phyloP scores from a whole-genome alignment of 805 yeast species.

The Jamesozyma piceae region DNA sequence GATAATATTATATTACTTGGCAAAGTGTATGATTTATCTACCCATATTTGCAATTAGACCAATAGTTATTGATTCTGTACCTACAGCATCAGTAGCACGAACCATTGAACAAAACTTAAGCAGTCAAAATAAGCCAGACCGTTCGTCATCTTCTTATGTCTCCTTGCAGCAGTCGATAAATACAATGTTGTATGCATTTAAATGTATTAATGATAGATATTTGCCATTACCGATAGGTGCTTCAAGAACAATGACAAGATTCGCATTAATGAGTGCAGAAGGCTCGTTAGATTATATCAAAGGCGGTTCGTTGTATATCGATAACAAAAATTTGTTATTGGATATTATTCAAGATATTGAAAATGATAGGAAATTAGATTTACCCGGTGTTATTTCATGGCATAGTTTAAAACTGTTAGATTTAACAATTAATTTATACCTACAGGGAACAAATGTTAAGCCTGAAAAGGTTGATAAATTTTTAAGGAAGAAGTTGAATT shows the following conservation, averaged over 20 bases:
- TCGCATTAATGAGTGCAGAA: slow-evolving; percentile 56
- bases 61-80: slow-evolving; percentile 1
- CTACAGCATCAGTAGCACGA: slow-evolving; percentile 6
- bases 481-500: slow-evolving; percentile 19
- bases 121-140: slow-evolving; percentile 10
- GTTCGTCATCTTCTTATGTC: slow-evolving; percentile 49
- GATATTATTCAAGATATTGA: slow-evolving; percentile 43
- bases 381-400: slow-evolving; percentile 54
- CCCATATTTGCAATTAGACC: slow-evolving; percentile 47
- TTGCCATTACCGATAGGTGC: slow-evolving; percentile 58
- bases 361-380: slow-evolving; percentile 40
- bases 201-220: slow-evolving; percentile 34
- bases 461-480: slow-evolving; percentile 25
- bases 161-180: slow-evolving; percentile 60
- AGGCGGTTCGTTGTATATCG: slow-evolving; percentile 72
- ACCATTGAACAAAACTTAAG: slow-evolving; percentile 10
- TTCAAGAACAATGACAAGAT: slow-evolving; percentile 53
- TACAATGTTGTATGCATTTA: slow-evolving; percentile 47
- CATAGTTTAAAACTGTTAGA: slow-evolving; percentile 50
- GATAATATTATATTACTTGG: slow-evolving; percentile 50
- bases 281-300: slow-evolving; percentile 76
- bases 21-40: slow-evolving; percentile 53
- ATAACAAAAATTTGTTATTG: slow-evolving; percentile 48
- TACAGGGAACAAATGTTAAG: slow-evolving; percentile 40
- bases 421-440: slow-evolving; percentile 48